These are phyloP conservation scores for Malbranchea cinnamomea DNA, from an alignment of 2,329 filamentous ascomycete genomes.

Conservation along the genomic window DNA sequence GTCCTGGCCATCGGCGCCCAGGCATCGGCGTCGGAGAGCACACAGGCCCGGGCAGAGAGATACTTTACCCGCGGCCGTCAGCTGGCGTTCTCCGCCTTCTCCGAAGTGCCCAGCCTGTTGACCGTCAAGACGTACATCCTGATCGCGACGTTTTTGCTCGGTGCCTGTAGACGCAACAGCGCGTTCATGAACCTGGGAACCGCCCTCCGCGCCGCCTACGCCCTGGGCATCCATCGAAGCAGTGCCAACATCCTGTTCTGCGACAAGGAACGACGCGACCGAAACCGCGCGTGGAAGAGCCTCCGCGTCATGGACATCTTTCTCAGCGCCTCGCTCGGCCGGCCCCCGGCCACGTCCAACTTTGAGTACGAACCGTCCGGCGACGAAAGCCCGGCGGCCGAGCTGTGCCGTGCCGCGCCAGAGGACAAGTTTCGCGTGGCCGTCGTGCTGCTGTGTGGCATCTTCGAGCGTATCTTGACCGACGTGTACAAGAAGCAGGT, in stretches of 20 bases:
- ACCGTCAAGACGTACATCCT: slow-evolving; percentile 39
- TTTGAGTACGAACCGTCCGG: slow-evolving; percentile 28
- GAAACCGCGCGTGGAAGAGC: slow-evolving; percentile 39
- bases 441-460: slow-evolving; percentile 29
- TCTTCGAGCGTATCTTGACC: slow-evolving; percentile 28
- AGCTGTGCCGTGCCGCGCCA: slow-evolving; percentile 10
- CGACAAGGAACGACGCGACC: slow-evolving; percentile 22
- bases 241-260: slow-evolving; percentile 38
- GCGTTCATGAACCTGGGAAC: too few species aligned
- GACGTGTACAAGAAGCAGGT: slow-evolving; percentile 30
- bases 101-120: slow-evolving; percentile 34
- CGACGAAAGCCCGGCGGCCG: slow-evolving; percentile 17
- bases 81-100: slow-evolving; percentile 31
- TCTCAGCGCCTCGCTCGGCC: slow-evolving; percentile 35
- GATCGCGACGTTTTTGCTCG: too few species aligned
- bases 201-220: slow-evolving; percentile 37
- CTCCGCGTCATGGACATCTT: slow-evolving; percentile 37
- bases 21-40: slow-evolving; percentile 18
- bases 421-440: slow-evolving; percentile 34
- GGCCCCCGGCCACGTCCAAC: slow-evolving; percentile 39
- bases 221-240: slow-evolving; percentile 37
- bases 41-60: slow-evolving; percentile 29
- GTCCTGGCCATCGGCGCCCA: slow-evolving; percentile 37
- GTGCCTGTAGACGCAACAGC: too few species aligned
- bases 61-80: slow-evolving; percentile 34